Base-by-base conservation (phyloP, 305 asterid genomes). In the Fraxinus paxiana region DNA sequence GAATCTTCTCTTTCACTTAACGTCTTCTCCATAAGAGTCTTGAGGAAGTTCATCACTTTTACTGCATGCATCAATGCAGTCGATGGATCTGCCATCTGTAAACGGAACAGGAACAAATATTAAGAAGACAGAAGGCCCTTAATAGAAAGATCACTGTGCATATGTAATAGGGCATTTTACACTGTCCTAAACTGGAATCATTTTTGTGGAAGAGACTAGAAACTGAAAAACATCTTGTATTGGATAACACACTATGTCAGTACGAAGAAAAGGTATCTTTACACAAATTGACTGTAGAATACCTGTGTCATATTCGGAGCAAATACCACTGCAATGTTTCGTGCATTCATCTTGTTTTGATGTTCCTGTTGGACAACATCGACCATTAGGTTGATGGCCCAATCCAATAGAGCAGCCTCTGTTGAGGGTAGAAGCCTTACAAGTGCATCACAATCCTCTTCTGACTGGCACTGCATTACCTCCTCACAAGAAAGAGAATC, bases 281-380 rank as follows among this genome's bases (percentile, higher is more conserved):
- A 75, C 63, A 33, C 76, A 20, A 43, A 73, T 56, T 51, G 33
- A 75, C 13, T 41, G 33, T 37, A 51, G 56, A 79, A 34, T 79
- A 91, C 98, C 97, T 95, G 96, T 7, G 99, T 96, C 99, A 96
- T 94, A 86, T 96, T 96, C 8, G 99, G 99, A 18, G 99, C 99
- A 85, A 96, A 96, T 77, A 96, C 99, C 99, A 96, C 92, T 17
- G 99, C 99, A 2, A 96, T 90, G 83, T 94, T 96, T 82, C 93
- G 97, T 2, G 98, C 83, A 76, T 94, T 92, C 99, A 96, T 96
- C 92, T 96, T 96, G 92, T 96, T 96, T 17, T 80, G 82, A 83
- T 87, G 92, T 82, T 96, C 97, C 83, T 88, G 86, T 87, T 89
- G 97, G 71, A 92, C 99, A 8, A 96, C 94, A 37, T 96, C 99